Evolutionary conservation across 192 early-diverging fungal genomes (phyloP).

Genomic region (Gaertneriomyces sp.): DNA sequence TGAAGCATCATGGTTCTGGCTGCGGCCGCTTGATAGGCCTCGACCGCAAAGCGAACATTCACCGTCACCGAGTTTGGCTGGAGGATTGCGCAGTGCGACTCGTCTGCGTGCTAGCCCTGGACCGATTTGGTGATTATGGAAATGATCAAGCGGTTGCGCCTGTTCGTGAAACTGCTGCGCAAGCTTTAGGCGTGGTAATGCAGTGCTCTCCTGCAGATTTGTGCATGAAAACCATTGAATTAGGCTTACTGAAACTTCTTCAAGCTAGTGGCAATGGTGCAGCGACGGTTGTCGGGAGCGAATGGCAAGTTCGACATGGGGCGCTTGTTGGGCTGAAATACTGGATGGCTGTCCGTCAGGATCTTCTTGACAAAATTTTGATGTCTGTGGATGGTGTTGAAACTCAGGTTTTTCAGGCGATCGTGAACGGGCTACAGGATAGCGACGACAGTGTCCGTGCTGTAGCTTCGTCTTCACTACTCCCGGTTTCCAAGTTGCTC

Average conservation of each 20-base stretch:
- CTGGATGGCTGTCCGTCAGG: constrained; percentile 83
- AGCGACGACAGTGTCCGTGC: constrained; percentile 92
- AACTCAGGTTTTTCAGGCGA: constrained; percentile 67
- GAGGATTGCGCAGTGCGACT: constrained; percentile 86
- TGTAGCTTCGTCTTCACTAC: constrained; percentile 82
- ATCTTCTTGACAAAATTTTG: constrained; percentile 75
- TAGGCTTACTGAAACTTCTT: constrained; percentile 58
- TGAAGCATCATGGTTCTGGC: constrained; percentile 81
- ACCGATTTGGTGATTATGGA: constrained; percentile 96
- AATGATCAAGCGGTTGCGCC: constrained; percentile 92
- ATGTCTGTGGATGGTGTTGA: constrained; percentile 36
- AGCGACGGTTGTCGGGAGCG: too few relatives aligned
- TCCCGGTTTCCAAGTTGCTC: constrained; percentile 80
- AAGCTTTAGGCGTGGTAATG: constrained; percentile 66
- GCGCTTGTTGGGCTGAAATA: constrained; percentile 92
- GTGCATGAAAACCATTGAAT: constrained; percentile 53
- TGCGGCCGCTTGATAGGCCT: constrained; percentile 69
- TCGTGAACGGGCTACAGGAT: constrained; percentile 76
- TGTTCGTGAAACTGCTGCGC: constrained; percentile 90
- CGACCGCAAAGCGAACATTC: constrained; percentile 52
- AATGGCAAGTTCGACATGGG: constrained; percentile 91
- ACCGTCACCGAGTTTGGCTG: constrained; percentile 71
- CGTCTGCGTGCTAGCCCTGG: constrained; percentile 90
- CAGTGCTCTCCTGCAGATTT: constrained; percentile 50
- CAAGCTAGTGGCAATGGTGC: constrained; percentile 41